Conservation (phyloP, 2,329 filamentous ascomycete species). For the Neobulgaria alba region DNA sequence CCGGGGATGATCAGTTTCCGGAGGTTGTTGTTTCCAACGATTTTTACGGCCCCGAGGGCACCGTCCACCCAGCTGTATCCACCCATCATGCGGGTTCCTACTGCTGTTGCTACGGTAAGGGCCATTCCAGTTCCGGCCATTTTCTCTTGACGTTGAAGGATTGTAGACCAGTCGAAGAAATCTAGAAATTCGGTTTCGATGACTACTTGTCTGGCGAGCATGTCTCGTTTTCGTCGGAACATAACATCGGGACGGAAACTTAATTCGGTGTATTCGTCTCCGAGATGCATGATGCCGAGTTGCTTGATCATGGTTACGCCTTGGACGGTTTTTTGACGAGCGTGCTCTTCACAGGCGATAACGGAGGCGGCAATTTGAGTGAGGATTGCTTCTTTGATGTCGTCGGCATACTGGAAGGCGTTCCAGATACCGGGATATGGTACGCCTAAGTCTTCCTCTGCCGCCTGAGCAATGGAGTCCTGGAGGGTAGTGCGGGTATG, state of each 20-base stretch:
- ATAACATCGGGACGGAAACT: slow-evolving; percentile 88
- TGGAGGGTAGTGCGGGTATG: slow-evolving; percentile 70
- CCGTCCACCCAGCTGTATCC: slow-evolving; percentile 86
- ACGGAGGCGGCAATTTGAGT: slow-evolving; percentile 78
- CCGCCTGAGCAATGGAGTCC: slow-evolving; percentile 66
- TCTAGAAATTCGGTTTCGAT: slow-evolving; percentile 84
- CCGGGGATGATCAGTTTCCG: slow-evolving; percentile 75
- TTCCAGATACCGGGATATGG: slow-evolving; percentile 78
- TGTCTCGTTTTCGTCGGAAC: slow-evolving; percentile 80
- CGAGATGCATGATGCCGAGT: slow-evolving; percentile 79
- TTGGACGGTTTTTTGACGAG: slow-evolving; percentile 65
- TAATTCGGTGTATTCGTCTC: slow-evolving; percentile 76
- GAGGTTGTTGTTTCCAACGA: slow-evolving; percentile 74
- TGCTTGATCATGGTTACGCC: slow-evolving; percentile 85
- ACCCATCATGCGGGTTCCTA: slow-evolving; percentile 74
- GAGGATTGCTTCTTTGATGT: slow-evolving; percentile 86
- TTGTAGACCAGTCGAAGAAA: slow-evolving; percentile 78
- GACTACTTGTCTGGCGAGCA: slow-evolving; percentile 74
- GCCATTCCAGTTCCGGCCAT: slow-evolving; percentile 91
- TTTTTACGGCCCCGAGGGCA: slow-evolving; percentile 67
- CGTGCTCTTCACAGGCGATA: slow-evolving; percentile 72
- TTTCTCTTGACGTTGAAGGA: slow-evolving; percentile 90
- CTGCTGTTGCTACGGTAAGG: slow-evolving; percentile 78
- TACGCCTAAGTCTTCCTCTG: slow-evolving; percentile 70
- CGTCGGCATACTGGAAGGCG: slow-evolving; percentile 87